Percentiles rank a stretch among this genome's conserved stretches.
Evolutionary conservation across 306 rosid species (phyloP).

Genomic region (Fragaria ananassa): DNA sequence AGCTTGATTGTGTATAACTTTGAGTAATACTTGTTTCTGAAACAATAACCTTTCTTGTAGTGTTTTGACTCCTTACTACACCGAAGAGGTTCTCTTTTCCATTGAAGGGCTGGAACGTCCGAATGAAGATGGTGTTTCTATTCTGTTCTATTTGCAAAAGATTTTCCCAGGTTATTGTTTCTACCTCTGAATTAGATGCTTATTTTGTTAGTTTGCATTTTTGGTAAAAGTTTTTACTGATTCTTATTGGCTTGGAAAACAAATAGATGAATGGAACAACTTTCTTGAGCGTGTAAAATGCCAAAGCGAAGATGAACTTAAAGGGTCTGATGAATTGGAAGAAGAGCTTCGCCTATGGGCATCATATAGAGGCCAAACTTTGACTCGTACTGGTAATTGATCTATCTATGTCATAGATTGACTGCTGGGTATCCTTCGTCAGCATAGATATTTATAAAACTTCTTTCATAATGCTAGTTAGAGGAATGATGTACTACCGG

Average conservation of each 20-base stretch:
- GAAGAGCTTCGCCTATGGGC: constrained; percentile 96
- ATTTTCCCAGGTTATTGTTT: constrained; percentile 75
- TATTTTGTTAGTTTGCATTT: background rate
- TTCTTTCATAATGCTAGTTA: constrained; percentile 44
- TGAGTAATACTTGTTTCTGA: background rate
- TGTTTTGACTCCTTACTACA: constrained; percentile 91
- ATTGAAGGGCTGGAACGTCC: constrained; percentile 59
- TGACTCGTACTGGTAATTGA: constrained; percentile 77
- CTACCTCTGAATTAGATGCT: background rate
- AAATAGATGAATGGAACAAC: constrained; percentile 90
- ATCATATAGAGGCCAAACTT: constrained; percentile 92
- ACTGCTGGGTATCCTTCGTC: background rate
- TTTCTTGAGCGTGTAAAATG: constrained; percentile 69
- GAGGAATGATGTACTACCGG: constrained; percentile 98
- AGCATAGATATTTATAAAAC: constrained; percentile 23
- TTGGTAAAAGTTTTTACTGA: background rate
- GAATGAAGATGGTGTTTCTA: constrained; percentile 95
- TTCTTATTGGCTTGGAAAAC: constrained; percentile 21
- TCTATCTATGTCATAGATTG: background rate
- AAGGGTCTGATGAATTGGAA: constrained; percentile 60
- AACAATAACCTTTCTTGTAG: constrained; percentile 37
- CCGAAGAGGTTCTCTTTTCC: constrained; percentile 94
- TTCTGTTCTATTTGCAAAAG: constrained; percentile 88
- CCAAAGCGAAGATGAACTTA: constrained; percentile 65
- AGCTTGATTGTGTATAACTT: background rate